These are phyloP conservation scores for Chlamydomonas sp. DNA, from an alignment of 139 green algal species.

Conservation along the genomic window DNA sequence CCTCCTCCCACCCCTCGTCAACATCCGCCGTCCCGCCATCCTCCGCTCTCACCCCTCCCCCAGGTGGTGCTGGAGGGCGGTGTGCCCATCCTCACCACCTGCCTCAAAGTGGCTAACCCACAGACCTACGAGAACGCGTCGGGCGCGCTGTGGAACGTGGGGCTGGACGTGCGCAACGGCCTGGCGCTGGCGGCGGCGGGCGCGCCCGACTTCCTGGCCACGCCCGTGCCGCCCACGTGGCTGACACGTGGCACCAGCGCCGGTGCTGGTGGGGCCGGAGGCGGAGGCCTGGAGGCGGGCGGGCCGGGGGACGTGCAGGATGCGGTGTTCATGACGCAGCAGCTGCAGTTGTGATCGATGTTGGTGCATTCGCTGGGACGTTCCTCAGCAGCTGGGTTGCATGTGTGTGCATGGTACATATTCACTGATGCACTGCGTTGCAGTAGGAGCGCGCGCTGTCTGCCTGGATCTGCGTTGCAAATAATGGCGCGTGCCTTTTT, in stretches of 20 bases:
- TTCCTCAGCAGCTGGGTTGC: no score
- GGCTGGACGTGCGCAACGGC: conserved; percentile 45
- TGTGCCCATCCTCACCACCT: conserved; percentile 41
- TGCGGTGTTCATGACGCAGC: conserved; percentile 31
- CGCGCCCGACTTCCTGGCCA: conserved; percentile 36
- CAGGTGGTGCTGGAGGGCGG: conserved; percentile 37
- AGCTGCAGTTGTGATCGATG: neutral
- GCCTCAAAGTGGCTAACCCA: conserved; percentile 33
- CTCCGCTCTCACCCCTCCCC: neutral
- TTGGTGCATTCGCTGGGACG: no score
- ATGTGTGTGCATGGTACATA: no score
- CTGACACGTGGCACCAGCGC: conserved; percentile 9
- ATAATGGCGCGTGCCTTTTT: no score
- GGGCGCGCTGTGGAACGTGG: conserved; percentile 60
- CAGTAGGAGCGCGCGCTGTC: no score
- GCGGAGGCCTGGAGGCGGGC: neutral
- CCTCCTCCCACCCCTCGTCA: no score
- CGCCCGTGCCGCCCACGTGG: conserved; percentile 34
- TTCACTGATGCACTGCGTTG: no score
- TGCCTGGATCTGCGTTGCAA: no score
- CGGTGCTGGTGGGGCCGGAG: neutral
- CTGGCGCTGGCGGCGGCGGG: conserved; percentile 39
- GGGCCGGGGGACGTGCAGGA: neutral
- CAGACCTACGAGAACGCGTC: conserved; percentile 64
- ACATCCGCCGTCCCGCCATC: neutral